These are phyloP conservation scores for Thecaphora thlaspeos DNA, from an alignment of 1,284 basidiomycete genomes.

Conservation along the genomic window DNA sequence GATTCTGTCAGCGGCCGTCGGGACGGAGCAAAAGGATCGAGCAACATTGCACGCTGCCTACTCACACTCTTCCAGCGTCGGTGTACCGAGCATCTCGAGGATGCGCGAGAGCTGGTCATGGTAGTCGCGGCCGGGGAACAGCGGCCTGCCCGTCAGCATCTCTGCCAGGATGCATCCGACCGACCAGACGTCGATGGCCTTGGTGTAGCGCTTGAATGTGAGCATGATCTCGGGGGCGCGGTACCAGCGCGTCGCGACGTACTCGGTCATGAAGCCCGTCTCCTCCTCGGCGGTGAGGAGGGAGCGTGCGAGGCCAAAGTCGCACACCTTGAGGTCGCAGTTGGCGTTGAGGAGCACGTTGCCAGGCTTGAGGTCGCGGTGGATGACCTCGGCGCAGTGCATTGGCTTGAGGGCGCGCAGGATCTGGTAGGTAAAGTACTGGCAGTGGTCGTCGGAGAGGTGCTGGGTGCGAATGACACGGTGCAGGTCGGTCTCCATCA, in stretches of 20 bases:
- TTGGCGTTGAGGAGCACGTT: constrained; percentile 56
- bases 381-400: constrained; percentile 55
- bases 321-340: constrained; percentile 57
- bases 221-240: constrained; percentile 58
- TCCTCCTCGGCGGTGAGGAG: constrained; percentile 52
- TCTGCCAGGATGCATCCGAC: constrained; percentile 91
- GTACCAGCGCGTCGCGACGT: constrained; percentile 58
- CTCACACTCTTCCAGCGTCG: constrained; percentile 64
- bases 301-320: constrained; percentile 57
- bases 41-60: no score
- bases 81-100: constrained; percentile 65
- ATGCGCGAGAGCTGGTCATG: constrained; percentile 65
- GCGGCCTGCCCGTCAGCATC: constrained; percentile 83
- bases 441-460: constrained; percentile 74
- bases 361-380: constrained; percentile 26
- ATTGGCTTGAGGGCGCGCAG: constrained; percentile 57
- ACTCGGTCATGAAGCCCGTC: constrained; percentile 58
- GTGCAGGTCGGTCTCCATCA: constrained; percentile 58
- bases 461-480: constrained; percentile 57
- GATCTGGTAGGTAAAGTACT: constrained; percentile 87
- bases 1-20: no score
- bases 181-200: constrained; percentile 68
- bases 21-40: no score
- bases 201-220: constrained; percentile 58
- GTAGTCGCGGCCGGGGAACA: constrained; percentile 73